A percentile compares a stretch with the other conserved stretches of the same genome.
phyloP scores from a whole-genome alignment of 495 filamentous ascomycete species.

The Acidiella bohemica region DNA sequence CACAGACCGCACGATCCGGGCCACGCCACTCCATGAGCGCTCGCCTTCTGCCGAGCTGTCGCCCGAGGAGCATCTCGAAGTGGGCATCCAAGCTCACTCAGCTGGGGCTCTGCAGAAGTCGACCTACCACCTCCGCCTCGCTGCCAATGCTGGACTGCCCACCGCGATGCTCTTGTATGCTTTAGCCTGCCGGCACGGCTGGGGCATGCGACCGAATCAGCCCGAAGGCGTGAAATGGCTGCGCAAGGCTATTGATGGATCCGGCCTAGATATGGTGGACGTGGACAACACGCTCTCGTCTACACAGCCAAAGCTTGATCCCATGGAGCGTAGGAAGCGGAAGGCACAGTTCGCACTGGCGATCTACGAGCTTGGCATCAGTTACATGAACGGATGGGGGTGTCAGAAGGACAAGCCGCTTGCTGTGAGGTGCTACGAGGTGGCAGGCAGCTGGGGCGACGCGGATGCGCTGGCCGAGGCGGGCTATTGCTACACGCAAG shows the following conservation, averaged over 20 bases:
- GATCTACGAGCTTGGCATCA: constrained; percentile 93
- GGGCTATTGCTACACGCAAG: constrained; percentile 31
- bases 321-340: constrained; percentile 56
- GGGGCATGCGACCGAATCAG: constrained; percentile 90
- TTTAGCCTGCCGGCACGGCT: constrained; percentile 90
- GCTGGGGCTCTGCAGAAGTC: constrained; percentile 75
- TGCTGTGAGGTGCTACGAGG: constrained; percentile 87
- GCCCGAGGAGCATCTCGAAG: constrained; percentile 74
- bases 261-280: constrained; percentile 65
- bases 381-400: constrained; percentile 96
- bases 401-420: constrained; percentile 82
- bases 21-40: constrained; percentile 19
- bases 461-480: constrained; percentile 60
- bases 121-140: constrained; percentile 86
- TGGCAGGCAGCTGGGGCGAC: constrained; percentile 95
- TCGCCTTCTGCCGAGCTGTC: constrained; percentile 41
- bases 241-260: constrained; percentile 75
- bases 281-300: constrained; percentile 40
- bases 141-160: constrained; percentile 69
- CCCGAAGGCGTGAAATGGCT: constrained; percentile 83
- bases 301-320: constrained; percentile 38
- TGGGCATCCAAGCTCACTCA: constrained; percentile 80
- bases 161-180: constrained; percentile 94
- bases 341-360: constrained; percentile 87
- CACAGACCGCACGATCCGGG: constrained; percentile 23